These are phyloP conservation scores for Aaosphaeria arxii DNA, from an alignment of 2,329 filamentous ascomycete genomes.

Conservation along the genomic window DNA sequence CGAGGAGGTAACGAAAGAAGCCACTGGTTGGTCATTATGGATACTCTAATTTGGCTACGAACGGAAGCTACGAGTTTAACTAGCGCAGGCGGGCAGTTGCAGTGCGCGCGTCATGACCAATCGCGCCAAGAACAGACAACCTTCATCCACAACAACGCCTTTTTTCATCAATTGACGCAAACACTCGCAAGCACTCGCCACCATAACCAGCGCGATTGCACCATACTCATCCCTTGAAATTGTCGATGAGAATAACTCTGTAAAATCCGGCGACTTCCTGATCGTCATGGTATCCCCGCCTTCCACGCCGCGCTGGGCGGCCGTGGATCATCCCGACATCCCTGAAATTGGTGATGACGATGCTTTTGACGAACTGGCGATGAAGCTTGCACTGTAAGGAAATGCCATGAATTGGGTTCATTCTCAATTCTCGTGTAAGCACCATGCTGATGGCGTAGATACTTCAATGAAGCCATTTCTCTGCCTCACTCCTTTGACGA, in stretches of 20 bases:
- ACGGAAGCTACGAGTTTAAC: too few species aligned
- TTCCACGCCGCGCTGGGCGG: conserved; percentile 25
- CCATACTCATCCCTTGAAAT: background rate
- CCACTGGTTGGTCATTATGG: too few species aligned
- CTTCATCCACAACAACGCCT: background rate
- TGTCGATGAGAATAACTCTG: background rate
- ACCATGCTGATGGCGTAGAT: conserved; percentile 17
- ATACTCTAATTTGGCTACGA: too few species aligned
- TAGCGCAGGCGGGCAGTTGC: too few species aligned
- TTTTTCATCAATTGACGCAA: too few species aligned
- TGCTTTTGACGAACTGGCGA: conserved; percentile 61
- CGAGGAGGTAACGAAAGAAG: background rate
- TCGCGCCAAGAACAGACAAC: background rate
- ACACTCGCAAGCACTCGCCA: too few species aligned
- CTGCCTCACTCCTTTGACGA: conserved; percentile 72
- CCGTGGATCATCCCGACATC: conserved; percentile 36
- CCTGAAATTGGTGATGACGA: conserved; percentile 60
- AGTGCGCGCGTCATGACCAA: background rate
- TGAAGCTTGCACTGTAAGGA: conserved; percentile 61
- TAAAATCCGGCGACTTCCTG: background rate
- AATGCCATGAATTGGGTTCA: background rate
- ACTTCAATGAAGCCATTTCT: conserved; percentile 55
- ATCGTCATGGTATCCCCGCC: conserved; percentile 23
- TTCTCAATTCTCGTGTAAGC: conserved; percentile 10
- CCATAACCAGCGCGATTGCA: too few species aligned